Conservation (phyloP, 2,329 filamentous ascomycete species). For the Microcyclospora pomicola region DNA sequence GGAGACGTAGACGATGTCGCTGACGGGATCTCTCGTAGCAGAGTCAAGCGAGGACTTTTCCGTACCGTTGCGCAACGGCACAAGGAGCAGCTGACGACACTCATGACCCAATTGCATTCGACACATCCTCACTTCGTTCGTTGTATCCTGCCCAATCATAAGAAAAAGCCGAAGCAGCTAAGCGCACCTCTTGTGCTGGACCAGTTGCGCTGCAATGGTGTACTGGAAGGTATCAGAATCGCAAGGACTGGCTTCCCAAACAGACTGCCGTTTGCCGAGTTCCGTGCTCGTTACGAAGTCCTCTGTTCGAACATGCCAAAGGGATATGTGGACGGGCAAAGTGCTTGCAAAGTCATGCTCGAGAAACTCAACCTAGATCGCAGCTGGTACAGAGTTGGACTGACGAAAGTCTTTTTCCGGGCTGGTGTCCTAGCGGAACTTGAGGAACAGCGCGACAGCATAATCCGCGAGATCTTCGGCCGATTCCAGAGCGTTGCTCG, state of each 20-base stretch:
- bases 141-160: conserved; percentile 95
- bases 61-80: conserved; percentile 91
- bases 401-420: conserved; percentile 97
- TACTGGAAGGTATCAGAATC: conserved; percentile 95
- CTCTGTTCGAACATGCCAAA: conserved; percentile 79
- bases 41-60: conserved; percentile 95
- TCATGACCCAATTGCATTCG: conserved; percentile 88
- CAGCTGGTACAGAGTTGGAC: conserved; percentile 77
- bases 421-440: conserved; percentile 91
- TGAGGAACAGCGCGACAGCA: conserved; percentile 83
- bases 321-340: conserved; percentile 82
- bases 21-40: conserved; percentile 49
- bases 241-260: conserved; percentile 96
- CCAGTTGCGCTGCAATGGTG: conserved; percentile 96
- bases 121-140: conserved; percentile 97
- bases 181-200: conserved; percentile 86
- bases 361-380: conserved; percentile 77
- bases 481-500: conserved; percentile 85
- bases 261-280: conserved; percentile 79
- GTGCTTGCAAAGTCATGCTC: conserved; percentile 71
- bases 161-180: conserved; percentile 89
- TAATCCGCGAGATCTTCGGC: conserved; percentile 89
- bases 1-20: conserved; percentile 63
- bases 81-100: conserved; percentile 92
- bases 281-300: conserved; percentile 90